phyloP scores from a whole-genome alignment of 768 basidiomycete species.

The Botryobasidium botryosum region DNA sequence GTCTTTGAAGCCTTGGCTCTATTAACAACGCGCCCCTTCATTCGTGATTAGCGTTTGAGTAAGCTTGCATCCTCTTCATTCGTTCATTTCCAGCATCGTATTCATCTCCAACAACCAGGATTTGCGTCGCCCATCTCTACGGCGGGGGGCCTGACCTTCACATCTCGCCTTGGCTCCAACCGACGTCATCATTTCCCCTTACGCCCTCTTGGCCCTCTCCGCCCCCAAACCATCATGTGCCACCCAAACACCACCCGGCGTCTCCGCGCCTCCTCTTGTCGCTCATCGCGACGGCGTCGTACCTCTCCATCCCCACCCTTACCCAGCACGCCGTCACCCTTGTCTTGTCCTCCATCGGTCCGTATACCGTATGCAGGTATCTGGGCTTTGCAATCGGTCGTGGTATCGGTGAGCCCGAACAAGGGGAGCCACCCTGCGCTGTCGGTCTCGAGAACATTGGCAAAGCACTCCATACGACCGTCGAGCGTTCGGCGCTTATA shows the following conservation, averaged over 20 bases:
- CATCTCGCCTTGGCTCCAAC: constrained; percentile 44
- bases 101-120: no score
- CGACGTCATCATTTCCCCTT: constrained; percentile 50
- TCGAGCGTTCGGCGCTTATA: background rate
- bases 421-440: constrained; percentile 24
- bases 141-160: constrained; percentile 67
- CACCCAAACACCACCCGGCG: constrained; percentile 49
- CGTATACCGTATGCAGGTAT: constrained; percentile 58
- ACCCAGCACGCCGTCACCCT: constrained; percentile 57
- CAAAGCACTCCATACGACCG: background rate
- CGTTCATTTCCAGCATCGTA: no score
- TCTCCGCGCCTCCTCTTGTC: constrained; percentile 71
- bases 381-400: constrained; percentile 69
- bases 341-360: constrained; percentile 60
- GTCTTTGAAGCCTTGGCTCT: no score
- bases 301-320: constrained; percentile 64
- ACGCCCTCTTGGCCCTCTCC: constrained; percentile 39
- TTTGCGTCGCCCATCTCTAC: constrained; percentile 76
- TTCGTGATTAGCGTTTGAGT: constrained; percentile 95
- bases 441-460: constrained; percentile 49
- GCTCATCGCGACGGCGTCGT: constrained; percentile 71
- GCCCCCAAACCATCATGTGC: constrained; percentile 17
- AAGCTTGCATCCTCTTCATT: no score
- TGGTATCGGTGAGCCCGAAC: constrained; percentile 28
- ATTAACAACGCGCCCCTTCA: no score